phyloP scores from a whole-genome alignment of 768 basidiomycete species.

The Suillus weaverae region DNA sequence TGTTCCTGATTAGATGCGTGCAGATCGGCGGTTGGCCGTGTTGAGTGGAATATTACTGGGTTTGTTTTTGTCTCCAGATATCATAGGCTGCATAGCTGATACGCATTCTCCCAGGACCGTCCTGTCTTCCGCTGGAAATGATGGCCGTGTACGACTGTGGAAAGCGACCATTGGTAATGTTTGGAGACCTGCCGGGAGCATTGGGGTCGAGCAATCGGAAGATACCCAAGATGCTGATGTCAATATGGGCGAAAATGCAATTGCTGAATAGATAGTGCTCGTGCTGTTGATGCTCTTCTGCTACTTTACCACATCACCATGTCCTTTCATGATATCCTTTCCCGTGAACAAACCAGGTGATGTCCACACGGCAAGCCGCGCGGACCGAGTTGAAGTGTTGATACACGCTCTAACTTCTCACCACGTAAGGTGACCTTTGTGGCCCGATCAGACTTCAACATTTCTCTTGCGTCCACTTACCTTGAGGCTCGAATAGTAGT shows the following conservation, averaged over 20 bases:
- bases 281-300: neutral
- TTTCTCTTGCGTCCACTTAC: neutral
- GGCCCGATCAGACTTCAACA: neutral
- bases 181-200: slow-evolving; percentile 80
- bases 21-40: slow-evolving; percentile 75
- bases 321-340: neutral
- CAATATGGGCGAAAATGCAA: slow-evolving; percentile 43
- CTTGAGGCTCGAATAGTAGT: neutral
- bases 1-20: slow-evolving; percentile 13
- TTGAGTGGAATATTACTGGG: slow-evolving; percentile 96
- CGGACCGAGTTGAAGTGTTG: neutral
- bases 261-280: slow-evolving; percentile 31
- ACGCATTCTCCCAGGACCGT: slow-evolving; percentile 58
- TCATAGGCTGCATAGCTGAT: slow-evolving; percentile 6
- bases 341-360: slow-evolving; percentile 1
- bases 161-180: slow-evolving; percentile 82
- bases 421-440: neutral
- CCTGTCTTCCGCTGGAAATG: slow-evolving; percentile 80
- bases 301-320: neutral
- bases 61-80: slow-evolving; percentile 29
- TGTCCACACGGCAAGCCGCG: neutral
- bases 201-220: slow-evolving; percentile 76
- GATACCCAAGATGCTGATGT: slow-evolving; percentile 44
- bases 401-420: neutral
- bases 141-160: slow-evolving; percentile 81